Conservation (phyloP, 1,139 yeast genomes). For the Pichia sp. region DNA sequence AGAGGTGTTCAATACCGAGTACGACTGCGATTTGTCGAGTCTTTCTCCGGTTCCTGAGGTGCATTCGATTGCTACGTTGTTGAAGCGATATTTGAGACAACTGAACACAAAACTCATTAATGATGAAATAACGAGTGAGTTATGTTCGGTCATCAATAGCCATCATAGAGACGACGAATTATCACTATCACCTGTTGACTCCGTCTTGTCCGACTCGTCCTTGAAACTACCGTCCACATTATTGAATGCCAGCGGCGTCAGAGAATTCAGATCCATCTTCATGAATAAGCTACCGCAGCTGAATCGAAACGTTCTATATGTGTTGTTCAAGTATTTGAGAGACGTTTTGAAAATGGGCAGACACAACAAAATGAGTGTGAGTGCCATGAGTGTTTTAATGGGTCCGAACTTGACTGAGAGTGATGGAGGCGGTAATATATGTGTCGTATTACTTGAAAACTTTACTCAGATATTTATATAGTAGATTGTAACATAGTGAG, state of each 20-base stretch:
- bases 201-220: neutral
- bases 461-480: conserved; percentile 18
- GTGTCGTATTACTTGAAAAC: conserved; percentile 24
- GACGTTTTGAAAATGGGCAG: conserved; percentile 57
- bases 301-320: conserved; percentile 55
- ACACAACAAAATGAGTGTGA: conserved; percentile 68
- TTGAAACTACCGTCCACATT: neutral
- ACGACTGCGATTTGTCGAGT: conserved; percentile 55
- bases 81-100: conserved; percentile 27
- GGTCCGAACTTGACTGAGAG: conserved; percentile 26
- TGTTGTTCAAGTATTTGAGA: conserved; percentile 57
- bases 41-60: conserved; percentile 25
- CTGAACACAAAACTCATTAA: conserved; percentile 23
- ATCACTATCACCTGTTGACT: conserved; percentile 5
- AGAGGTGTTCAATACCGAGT: conserved; percentile 46
- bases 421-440: conserved; percentile 26
- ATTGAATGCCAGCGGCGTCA: conserved; percentile 1
- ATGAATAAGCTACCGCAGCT: conserved; percentile 30
- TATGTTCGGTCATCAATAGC: conserved; percentile 17
- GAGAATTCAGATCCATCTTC: conserved; percentile 15
- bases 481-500: no score
- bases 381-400: conserved; percentile 27
- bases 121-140: conserved; percentile 19
- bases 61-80: conserved; percentile 27
- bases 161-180: neutral